Percentiles rank a stretch among this genome's conserved stretches.
These are phyloP conservation scores for Claviceps fusiformis DNA, from an alignment of 2,329 filamentous ascomycete genomes.

Conservation along the genomic window DNA sequence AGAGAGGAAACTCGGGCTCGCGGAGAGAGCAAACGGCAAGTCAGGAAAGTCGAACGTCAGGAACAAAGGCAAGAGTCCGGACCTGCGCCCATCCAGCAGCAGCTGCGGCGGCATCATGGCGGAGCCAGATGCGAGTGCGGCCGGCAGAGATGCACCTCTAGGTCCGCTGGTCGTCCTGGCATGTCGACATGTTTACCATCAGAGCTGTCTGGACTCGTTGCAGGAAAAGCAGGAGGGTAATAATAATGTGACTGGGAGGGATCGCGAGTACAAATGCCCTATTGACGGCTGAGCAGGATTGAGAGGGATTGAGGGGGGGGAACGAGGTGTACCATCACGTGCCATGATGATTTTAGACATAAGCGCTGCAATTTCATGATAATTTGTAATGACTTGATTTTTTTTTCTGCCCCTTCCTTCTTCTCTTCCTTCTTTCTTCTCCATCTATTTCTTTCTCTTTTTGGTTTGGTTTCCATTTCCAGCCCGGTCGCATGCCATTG, in stretches of 20 bases:
- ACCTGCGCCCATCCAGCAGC: slow-evolving; percentile 28
- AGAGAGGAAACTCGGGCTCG: slow-evolving; percentile 24
- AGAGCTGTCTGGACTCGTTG: slow-evolving; percentile 53
- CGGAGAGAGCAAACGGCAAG: slow-evolving; percentile 25
- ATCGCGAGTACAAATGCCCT: slow-evolving; percentile 40
- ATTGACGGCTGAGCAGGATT: slow-evolving; percentile 34
- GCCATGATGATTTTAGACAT: background rate
- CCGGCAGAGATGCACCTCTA: slow-evolving; percentile 33
- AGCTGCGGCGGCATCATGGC: slow-evolving; percentile 26
- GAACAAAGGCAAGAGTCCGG: slow-evolving; percentile 30
- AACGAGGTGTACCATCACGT: slow-evolving; percentile 1
- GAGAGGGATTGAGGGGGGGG: too few species aligned
- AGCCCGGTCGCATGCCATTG: too few species aligned
- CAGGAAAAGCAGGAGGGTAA: slow-evolving; percentile 38
- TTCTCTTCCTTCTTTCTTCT: background rate
- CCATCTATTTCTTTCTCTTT: background rate
- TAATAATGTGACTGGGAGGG: slow-evolving; percentile 30
- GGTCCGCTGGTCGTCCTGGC: slow-evolving; percentile 55
- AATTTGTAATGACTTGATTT: background rate
- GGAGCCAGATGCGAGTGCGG: slow-evolving; percentile 14
- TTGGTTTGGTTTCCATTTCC: too few species aligned
- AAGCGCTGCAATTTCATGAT: background rate
- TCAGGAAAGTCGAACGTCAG: slow-evolving; percentile 19
- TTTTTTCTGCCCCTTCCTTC: too few species aligned
- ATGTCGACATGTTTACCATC: slow-evolving; percentile 59